Base-by-base conservation (phyloP, 2,329 filamentous ascomycete species). In the Cytospora mali region DNA sequence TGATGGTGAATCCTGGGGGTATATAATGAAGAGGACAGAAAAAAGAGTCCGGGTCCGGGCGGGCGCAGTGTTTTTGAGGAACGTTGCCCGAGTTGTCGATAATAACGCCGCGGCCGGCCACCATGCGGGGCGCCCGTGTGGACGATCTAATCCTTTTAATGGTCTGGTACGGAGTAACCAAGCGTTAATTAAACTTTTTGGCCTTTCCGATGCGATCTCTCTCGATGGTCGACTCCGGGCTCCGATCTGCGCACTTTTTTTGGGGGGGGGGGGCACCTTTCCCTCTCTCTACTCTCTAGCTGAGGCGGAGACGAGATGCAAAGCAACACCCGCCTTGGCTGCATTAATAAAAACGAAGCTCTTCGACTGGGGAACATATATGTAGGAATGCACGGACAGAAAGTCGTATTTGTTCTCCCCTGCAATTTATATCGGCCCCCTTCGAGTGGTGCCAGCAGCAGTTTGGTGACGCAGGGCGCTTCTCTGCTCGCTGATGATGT, bases 371-470 rank as follows among this genome's bases (percentile, higher is more conserved):
- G 10, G 16, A 6, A 33, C 28, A 23, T 10, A 39, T 14, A 16
- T 14, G 11, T 2, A n/a, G 6, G 13, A 2, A 28, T 31, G 33
- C 27, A 35, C 16, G 50, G 28, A 27, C 51, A 14, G 11, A 23
- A 53, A 18, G 51, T 33, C 10, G 21, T 25, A n/a, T 39, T 7
- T n/a, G n/a, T n/a, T n/a, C n/a, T n/a, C n/a, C n/a, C n/a, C n/a
- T 56, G 28, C 52, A 61, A 28, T 61, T 33, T 64, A 61, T 53
- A 16, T 33, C 11, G 50, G 13, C 25, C 28, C 27, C 6, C 31
- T n/a, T 21, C 52, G 42, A 59, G 46, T 63, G 61, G 61, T 62
- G 56, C 52, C 42, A 46, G n/a, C 42, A 46, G n/a, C 42, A 21
- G 18, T 10, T 6, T 23, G 7, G n/a, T 46, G 42, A 27, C 16